Evolutionary conservation across 2,329 filamentous ascomycete genomes (phyloP).

Genomic region (Trichoderma atroviride): DNA sequence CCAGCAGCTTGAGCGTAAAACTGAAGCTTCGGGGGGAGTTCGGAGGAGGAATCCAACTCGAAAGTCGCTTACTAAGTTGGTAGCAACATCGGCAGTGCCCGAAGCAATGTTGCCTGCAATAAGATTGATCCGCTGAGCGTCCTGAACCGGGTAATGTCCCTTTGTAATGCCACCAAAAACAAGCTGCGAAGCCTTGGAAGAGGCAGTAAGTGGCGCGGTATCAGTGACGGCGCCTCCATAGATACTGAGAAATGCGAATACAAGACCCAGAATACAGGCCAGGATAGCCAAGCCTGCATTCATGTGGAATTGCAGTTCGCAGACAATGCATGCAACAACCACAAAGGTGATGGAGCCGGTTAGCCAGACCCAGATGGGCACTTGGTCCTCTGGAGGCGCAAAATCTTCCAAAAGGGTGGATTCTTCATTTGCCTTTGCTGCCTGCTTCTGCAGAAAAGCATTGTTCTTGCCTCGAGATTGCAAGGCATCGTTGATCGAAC

Average conservation of each 20-base stretch:
- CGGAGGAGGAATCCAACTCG: constrained; percentile 68
- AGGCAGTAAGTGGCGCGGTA: constrained; percentile 66
- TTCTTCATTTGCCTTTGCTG: constrained; percentile 39
- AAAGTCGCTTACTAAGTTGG: constrained; percentile 63
- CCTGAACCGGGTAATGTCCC: constrained; percentile 50
- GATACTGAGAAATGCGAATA: constrained; percentile 60
- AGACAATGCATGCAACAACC: constrained; percentile 55
- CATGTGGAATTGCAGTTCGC: constrained; percentile 56
- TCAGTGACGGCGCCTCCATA: constrained; percentile 57
- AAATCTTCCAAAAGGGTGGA: constrained; percentile 45
- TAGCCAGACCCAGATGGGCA: constrained; percentile 58
- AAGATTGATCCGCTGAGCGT: constrained; percentile 66
- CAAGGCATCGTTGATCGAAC: constrained; percentile 38
- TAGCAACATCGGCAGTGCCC: constrained; percentile 57
- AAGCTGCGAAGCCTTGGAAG: constrained; percentile 69
- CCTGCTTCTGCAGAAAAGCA: constrained; percentile 42
- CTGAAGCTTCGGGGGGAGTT: constrained; percentile 65
- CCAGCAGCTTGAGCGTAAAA: constrained; percentile 68
- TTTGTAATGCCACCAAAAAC: constrained; percentile 67
- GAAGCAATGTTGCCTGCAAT: constrained; percentile 62
- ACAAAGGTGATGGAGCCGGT: constrained; percentile 51
- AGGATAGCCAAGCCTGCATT: constrained; percentile 59
- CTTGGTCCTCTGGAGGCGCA: constrained; percentile 48
- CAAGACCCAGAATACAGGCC: constrained; percentile 57
- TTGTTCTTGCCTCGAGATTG: constrained; percentile 39